Evolutionary conservation across 805 yeast genomes (phyloP), one percentile per base, ranked within the genome.

Genomic region (Saturnispora serradocipensis): DNA sequence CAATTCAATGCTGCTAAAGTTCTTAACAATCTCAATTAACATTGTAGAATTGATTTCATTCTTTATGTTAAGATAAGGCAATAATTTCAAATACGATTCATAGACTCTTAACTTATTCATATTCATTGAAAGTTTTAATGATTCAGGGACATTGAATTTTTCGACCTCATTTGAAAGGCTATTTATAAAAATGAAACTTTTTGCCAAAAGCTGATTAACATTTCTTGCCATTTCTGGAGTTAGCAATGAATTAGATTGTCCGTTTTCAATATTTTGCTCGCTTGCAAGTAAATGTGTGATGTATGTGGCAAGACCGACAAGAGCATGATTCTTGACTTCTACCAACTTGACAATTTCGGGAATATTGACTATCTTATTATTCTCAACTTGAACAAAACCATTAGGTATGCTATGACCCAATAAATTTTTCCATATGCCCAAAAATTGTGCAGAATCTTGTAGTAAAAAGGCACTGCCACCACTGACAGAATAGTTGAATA

Each of bases 361-460:
- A 38, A 63, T 25, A 51, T 71, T 68, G 16, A 65, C 62, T 3
- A 74, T 60, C 22, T 51, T 15, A 34, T 66, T 63, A 51, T 67
- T 61, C 20, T 61, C 59, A 45, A 55, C 50, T 35, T 62, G 65
- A 34, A 70, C 71, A 48, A 70, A 63, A 32, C 67, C 63, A 15
- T 75, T 69, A 13, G 75, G 72, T 50, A 75, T 72, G 2, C 77
- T 69, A 45, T 77, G 78, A 1, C 79, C 74, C 38, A 81, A 59
- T 7, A 82, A 68, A 43, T 76, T 73, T 54, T 81, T 81, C 90
- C 90, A 86, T 52, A 84, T 69, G 9, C 72, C 63, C 45, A 85
- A 64, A 47, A 86, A 70, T 56, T 82, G 88, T 3, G 81, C 73
- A 13, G 75, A 67, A 56, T 82, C 83, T 51, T 79, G 70, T 48